These are phyloP conservation scores for Ampelomyces quisqualis DNA, from an alignment of 2,329 filamentous ascomycete genomes.

Conservation along the genomic window DNA sequence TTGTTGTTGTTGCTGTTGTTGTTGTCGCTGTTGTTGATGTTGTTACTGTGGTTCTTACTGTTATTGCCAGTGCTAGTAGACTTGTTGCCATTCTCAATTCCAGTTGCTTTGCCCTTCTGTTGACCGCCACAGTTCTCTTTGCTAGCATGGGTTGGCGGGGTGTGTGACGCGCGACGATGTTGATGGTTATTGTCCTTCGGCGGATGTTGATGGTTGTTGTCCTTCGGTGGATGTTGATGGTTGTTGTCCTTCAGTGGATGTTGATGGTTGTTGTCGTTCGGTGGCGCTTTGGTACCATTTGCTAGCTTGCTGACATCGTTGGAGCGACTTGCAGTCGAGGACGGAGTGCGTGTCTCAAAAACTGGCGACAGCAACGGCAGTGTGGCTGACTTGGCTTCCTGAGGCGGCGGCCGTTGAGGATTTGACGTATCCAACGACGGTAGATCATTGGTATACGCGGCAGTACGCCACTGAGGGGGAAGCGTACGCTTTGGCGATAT, in stretches of 20 bases:
- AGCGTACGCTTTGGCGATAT: conserved; percentile 34
- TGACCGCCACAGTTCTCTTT: conserved; percentile 32
- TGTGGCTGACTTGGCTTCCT: conserved; percentile 44
- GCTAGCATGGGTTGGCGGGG: conserved; percentile 17
- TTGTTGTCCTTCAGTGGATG: conserved; percentile 26
- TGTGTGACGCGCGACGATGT: conserved; percentile 31
- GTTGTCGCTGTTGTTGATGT: conserved; percentile 20
- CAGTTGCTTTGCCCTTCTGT: conserved; percentile 22
- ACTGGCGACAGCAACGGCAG: conserved; percentile 66
- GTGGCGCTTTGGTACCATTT: conserved; percentile 34
- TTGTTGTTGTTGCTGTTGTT: conserved; percentile 18
- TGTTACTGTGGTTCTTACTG: conserved; percentile 24
- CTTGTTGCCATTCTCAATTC: conserved; percentile 30
- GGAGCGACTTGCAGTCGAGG: conserved; percentile 60
- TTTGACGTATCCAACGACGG: conserved; percentile 45
- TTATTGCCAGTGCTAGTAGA: conserved; percentile 12
- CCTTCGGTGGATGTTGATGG: conserved; percentile 31
- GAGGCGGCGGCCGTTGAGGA: conserved; percentile 45
- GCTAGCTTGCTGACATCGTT: conserved; percentile 28
- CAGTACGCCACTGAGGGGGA: conserved; percentile 34
- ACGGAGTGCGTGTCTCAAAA: conserved; percentile 70
- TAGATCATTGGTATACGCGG: conserved; percentile 34
- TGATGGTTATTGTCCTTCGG: conserved; percentile 32
- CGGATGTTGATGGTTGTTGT: conserved; percentile 23
- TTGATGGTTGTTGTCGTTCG: too few relatives aligned